Conservation (phyloP, 2,329 filamentous ascomycete species). For the Claviceps digitariae region DNA sequence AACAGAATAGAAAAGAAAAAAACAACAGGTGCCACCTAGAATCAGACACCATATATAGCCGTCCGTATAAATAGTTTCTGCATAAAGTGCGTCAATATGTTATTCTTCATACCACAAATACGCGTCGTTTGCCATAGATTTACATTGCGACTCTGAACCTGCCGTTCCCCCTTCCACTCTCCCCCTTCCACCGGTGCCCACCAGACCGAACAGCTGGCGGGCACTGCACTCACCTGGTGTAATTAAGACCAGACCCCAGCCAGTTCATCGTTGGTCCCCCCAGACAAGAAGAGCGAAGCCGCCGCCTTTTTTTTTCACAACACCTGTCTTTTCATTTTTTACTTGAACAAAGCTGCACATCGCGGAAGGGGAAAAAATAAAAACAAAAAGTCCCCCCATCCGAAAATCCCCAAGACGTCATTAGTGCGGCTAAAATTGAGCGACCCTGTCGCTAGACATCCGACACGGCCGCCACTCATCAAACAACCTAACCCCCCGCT, state of each 20-base stretch:
- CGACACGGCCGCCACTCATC: background rate
- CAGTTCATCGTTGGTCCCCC: background rate
- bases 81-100: background rate
- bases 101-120: background rate
- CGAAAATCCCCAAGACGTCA: background rate
- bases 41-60: background rate
- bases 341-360: background rate
- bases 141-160: background rate
- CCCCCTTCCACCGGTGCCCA: background rate
- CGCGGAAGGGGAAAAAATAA: background rate
- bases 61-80: background rate
- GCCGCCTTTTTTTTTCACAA: background rate
- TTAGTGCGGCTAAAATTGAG: background rate
- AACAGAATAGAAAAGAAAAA: too few species aligned
- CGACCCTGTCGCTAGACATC: background rate
- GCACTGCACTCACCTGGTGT: background rate
- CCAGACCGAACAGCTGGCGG: constrained; percentile 1
- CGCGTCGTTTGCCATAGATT: background rate
- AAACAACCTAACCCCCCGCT: background rate
- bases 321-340: background rate
- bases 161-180: background rate
- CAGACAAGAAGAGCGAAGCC: background rate
- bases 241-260: background rate
- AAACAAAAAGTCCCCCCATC: background rate
- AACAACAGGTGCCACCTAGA: too few species aligned